These are phyloP conservation scores for Pseudonectria foliicola DNA, from an alignment of 2,329 filamentous ascomycete species.

Conservation along the genomic window DNA sequence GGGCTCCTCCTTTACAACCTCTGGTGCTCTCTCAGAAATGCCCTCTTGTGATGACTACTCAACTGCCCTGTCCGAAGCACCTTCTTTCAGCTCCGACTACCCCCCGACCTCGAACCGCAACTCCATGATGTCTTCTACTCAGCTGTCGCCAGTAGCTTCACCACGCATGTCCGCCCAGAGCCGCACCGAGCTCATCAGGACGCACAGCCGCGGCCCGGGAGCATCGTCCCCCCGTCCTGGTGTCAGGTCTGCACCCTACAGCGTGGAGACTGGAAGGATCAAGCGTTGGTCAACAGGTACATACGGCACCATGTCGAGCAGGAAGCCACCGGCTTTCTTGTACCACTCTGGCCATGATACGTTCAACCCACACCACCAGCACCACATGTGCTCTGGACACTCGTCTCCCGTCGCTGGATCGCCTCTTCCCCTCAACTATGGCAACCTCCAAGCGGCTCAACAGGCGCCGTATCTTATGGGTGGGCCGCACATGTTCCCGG, in stretches of 20 bases:
- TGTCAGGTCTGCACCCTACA: constrained; percentile 64
- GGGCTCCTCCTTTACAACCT: constrained; percentile 65
- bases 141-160: constrained; percentile 66
- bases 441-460: constrained; percentile 48
- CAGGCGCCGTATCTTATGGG: constrained; percentile 50
- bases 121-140: constrained; percentile 63
- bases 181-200: constrained; percentile 54
- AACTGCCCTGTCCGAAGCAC: constrained; percentile 57
- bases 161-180: constrained; percentile 57
- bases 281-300: constrained; percentile 77
- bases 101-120: constrained; percentile 60
- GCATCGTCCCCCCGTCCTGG: constrained; percentile 64
- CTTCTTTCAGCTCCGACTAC: constrained; percentile 60
- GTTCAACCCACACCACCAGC: constrained; percentile 43
- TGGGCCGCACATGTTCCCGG: constrained; percentile 42
- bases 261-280: constrained; percentile 55
- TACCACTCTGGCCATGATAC: constrained; percentile 56
- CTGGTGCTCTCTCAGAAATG: constrained; percentile 58
- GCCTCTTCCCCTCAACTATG: constrained; percentile 46
- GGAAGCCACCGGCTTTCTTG: constrained; percentile 53
- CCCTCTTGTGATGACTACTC: constrained; percentile 67
- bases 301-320: constrained; percentile 50
- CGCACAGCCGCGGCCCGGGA: constrained; percentile 56
- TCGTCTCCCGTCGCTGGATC: constrained; percentile 39
- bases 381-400: constrained; percentile 37